phyloP scores from a whole-genome alignment of 2,329 filamentous ascomycete species.

The Hypoxylon rubiginosum region DNA sequence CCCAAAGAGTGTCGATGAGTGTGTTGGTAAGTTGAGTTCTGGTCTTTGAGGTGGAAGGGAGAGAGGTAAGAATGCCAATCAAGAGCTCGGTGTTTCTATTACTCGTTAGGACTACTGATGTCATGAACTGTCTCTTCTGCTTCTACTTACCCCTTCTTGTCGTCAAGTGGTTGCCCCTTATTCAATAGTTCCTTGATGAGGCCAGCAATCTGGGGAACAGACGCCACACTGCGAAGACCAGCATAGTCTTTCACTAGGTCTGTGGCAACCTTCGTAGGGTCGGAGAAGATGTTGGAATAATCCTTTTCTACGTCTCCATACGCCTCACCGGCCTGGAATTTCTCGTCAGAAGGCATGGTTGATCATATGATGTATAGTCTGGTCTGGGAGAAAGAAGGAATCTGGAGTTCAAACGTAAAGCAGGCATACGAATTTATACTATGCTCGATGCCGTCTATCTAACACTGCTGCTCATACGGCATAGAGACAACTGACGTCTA shows the following conservation, averaged over 20 bases:
- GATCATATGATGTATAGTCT: constrained; percentile 12
- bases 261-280: constrained; percentile 53
- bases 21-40: constrained; percentile 60
- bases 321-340: constrained; percentile 56
- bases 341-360: constrained; percentile 53
- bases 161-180: constrained; percentile 68
- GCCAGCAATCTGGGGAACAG: constrained; percentile 47
- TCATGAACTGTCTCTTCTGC: background rate
- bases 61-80: constrained; percentile 57
- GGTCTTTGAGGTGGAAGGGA: constrained; percentile 53
- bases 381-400: constrained; percentile 9
- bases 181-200: constrained; percentile 52
- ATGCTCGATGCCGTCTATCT: background rate
- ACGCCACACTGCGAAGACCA: constrained; percentile 48
- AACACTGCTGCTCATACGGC: constrained; percentile 6
- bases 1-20: constrained; percentile 67
- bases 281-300: constrained; percentile 48
- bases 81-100: constrained; percentile 57
- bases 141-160: constrained; percentile 62
- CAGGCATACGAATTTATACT: background rate
- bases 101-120: constrained; percentile 32
- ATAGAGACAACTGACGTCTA: background rate
- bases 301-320: constrained; percentile 50
- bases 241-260: constrained; percentile 52
- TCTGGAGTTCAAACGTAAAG: background rate